Conservation (phyloP, 129 eudicot genomes). For the Saussurea involucrata region DNA sequence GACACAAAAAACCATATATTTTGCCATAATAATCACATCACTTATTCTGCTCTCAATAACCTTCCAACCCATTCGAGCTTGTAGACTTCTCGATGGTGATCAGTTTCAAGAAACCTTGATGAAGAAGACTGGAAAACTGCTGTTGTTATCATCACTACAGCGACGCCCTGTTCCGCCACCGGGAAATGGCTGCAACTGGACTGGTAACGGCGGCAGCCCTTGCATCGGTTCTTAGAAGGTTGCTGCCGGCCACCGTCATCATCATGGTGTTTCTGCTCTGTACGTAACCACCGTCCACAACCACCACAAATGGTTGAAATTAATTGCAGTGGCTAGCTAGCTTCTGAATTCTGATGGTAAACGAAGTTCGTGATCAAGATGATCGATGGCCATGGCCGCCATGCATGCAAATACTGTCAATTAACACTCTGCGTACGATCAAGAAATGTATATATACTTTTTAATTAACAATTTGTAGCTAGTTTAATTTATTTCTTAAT, state of each 20-base stretch:
- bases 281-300: conserved; percentile 11
- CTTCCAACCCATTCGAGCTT: conserved; percentile 4
- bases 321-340: background rate
- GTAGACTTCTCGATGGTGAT: conserved; percentile 23
- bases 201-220: conserved; percentile 1
- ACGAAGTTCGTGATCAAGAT: too few species aligned
- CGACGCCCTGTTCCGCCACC: conserved; percentile 5
- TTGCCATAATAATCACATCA: background rate
- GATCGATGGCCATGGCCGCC: background rate
- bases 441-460: background rate
- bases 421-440: background rate
- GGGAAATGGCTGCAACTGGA: conserved; percentile 12
- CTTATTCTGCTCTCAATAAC: background rate
- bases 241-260: conserved; percentile 3
- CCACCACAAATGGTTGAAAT: background rate
- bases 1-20: background rate
- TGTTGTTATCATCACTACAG: conserved; percentile 7
- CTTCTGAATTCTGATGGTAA: background rate
- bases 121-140: background rate
- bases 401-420: background rate
- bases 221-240: conserved; percentile 21
- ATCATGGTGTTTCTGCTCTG: background rate
- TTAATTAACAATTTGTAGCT: background rate
- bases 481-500: background rate
- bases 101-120: background rate